Base-by-base conservation (phyloP, 2,329 filamentous ascomycete species). In the Cercospora zeae-maydis region DNA sequence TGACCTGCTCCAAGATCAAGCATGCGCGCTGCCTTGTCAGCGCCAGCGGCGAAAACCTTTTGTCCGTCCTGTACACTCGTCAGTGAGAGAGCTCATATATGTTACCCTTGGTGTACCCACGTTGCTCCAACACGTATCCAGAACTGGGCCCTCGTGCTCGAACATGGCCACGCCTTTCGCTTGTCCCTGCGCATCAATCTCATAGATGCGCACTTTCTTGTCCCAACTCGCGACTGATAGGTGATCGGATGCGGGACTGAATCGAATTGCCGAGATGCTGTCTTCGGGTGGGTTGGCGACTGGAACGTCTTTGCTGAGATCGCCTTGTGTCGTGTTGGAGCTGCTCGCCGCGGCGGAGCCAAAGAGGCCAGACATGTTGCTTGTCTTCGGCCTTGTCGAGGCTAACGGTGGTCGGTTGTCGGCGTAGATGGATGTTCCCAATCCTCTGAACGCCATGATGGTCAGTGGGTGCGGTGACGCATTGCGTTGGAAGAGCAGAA, bases 141-240 rank as follows among this genome's bases (percentile, higher is more conserved):
- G 80, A 2, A 96, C 93, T 2, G 93, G 92, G 49, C 84, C 91
- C 68, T 92, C 89, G 78, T 96, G 91, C 70, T 96, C 90, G 74
- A 95, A 96, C 63, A 89, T 81, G 66, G 92, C 92, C 73, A 93
- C 93, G 55, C 92, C 92, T 75, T 92, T 86, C 73, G 90, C 93
- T 74, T 90, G 85, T 47, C 92, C 92, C 69, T 86, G 86, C 61
- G 79, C 79, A 68, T 88, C 86, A 75, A 98, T 92, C 77, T 98
- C 92, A 80, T 98, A 99, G 75, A 99, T 93, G 74, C 93, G 89
- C 67, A 98, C 92, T 77, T 96, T 96, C 81, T 96, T 96, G 79
- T 99, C 95, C 95, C 95, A 99, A 71, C 92, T 96, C 53, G 92
- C 82, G 36, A 97, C 91, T 24, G 93, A 92, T 16, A 99, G 83